These are phyloP conservation scores for Colletotrichum acutatum DNA, from an alignment of 2,329 filamentous ascomycete genomes.

Conservation along the genomic window DNA sequence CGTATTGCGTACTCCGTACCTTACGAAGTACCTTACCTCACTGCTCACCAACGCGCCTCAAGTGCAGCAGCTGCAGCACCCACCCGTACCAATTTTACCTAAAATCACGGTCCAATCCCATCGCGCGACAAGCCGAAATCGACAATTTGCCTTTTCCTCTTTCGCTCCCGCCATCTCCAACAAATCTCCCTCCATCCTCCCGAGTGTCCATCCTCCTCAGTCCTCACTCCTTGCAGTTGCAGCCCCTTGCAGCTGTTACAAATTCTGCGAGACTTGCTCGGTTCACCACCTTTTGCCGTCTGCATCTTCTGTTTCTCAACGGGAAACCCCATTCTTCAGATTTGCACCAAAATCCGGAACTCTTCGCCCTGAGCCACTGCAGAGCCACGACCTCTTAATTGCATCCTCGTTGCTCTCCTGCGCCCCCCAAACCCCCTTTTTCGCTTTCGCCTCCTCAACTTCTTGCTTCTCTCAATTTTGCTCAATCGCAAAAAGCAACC, in stretches of 20 bases:
- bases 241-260: conserved; percentile 27
- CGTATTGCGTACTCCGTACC: too few species aligned
- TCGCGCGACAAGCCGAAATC: conserved; percentile 30
- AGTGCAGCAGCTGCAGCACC: background rate
- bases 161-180: conserved; percentile 1
- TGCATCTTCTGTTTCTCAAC: conserved; percentile 2
- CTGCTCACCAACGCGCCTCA: too few species aligned
- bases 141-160: conserved; percentile 19
- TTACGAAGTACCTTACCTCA: too few species aligned
- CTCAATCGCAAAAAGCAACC: background rate
- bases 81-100: conserved; percentile 33
- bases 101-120: conserved; percentile 34
- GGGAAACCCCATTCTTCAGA: conserved; percentile 1
- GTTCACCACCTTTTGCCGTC: conserved; percentile 24
- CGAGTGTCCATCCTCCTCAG: background rate
- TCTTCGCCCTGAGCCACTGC: conserved; percentile 1
- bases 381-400: conserved; percentile 4
- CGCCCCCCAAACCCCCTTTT: background rate
- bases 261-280: conserved; percentile 14
- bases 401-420: background rate
- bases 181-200: background rate
- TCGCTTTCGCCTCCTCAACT: background rate
- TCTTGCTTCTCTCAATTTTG: background rate
- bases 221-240: background rate
- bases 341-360: conserved; percentile 4